Evolutionary conservation across 2,329 filamentous ascomycete genomes (phyloP).

Genomic region (Leptographium radiaticola): DNA sequence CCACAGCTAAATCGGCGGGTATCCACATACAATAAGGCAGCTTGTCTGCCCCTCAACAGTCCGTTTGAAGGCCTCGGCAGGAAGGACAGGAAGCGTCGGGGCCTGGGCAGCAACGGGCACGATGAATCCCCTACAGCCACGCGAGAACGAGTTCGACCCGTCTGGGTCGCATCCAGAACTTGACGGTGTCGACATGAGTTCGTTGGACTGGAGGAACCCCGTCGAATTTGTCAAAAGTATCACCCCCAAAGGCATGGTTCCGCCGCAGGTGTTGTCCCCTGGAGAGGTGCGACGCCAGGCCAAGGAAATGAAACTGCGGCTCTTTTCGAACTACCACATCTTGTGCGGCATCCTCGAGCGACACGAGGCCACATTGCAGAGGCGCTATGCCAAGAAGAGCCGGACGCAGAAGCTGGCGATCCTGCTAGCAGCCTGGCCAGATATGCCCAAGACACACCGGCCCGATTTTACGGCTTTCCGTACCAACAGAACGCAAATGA

Average conservation of each 20-base stretch:
- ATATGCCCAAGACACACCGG: slow-evolving; percentile 34
- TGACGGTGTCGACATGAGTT: neutral
- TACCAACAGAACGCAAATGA: neutral
- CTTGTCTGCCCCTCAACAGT: too few relatives aligned
- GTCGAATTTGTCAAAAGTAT: neutral
- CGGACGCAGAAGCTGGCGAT: slow-evolving; percentile 29
- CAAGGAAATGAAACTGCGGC: too few relatives aligned
- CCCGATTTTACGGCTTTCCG: slow-evolving; percentile 30
- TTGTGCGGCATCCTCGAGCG: slow-evolving; percentile 31
- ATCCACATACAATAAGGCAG: too few relatives aligned
- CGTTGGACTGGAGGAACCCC: neutral
- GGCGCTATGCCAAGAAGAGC: slow-evolving; percentile 42
- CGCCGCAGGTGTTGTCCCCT: neutral
- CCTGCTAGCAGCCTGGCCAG: slow-evolving; percentile 33
- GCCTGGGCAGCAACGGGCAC: neutral
- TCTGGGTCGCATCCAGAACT: neutral
- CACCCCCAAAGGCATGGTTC: neutral
- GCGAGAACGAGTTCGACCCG: slow-evolving; percentile 1
- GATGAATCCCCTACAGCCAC: neutral
- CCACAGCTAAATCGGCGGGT: too few relatives aligned
- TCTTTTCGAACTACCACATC: slow-evolving; percentile 15
- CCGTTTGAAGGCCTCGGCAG: too few relatives aligned
- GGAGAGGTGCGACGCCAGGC: neutral
- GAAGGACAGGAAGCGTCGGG: too few relatives aligned
- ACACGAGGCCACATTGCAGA: slow-evolving; percentile 36